phyloP scores from a whole-genome alignment of 495 filamentous ascomycete species.

The Neurospora terricola region DNA sequence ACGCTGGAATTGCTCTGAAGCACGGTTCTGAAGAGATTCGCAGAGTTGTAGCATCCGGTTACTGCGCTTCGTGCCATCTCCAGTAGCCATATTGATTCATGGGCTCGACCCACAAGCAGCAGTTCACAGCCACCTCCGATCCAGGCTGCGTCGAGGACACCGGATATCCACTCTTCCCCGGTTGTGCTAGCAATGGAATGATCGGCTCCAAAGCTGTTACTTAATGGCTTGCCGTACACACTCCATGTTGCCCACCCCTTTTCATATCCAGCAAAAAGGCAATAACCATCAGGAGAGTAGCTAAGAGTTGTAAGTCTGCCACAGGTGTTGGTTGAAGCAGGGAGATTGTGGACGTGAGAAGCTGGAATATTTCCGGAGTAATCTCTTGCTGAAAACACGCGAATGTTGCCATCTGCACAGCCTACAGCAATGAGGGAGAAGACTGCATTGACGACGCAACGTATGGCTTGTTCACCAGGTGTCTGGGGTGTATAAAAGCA shows the following conservation, averaged over 20 bases:
- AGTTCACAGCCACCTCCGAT: constrained; percentile 80
- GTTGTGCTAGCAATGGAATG: constrained; percentile 51
- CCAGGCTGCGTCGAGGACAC: constrained; percentile 70
- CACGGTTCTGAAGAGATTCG: constrained; percentile 82
- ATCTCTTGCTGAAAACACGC: constrained; percentile 83
- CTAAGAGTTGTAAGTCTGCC: constrained; percentile 63
- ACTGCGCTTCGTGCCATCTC: constrained; percentile 89
- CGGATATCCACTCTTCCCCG: constrained; percentile 68
- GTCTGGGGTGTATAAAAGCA: constrained; percentile 72
- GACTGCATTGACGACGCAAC: constrained; percentile 79
- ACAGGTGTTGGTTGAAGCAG: constrained; percentile 51
- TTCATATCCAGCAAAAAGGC: constrained; percentile 87
- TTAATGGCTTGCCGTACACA: constrained; percentile 84
- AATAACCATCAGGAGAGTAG: constrained; percentile 96
- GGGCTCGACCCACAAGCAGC: constrained; percentile 54
- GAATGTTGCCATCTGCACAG: constrained; percentile 68
- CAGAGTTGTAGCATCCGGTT: constrained; percentile 78
- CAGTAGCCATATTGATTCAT: constrained; percentile 74
- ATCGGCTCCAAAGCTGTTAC: constrained; percentile 69
- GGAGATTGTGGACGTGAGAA: constrained; percentile 66
- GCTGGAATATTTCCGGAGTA: constrained; percentile 87
- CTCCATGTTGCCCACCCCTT: constrained; percentile 94
- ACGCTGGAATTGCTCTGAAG: constrained; percentile 76
- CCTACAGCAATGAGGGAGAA: constrained; percentile 88
- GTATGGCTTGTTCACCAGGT: constrained; percentile 50